Percentiles rank a stretch among this genome's conserved stretches.
phyloP scores from a whole-genome alignment of 108 stramenopile genomes.

The Cyclotella distinguenda region DNA sequence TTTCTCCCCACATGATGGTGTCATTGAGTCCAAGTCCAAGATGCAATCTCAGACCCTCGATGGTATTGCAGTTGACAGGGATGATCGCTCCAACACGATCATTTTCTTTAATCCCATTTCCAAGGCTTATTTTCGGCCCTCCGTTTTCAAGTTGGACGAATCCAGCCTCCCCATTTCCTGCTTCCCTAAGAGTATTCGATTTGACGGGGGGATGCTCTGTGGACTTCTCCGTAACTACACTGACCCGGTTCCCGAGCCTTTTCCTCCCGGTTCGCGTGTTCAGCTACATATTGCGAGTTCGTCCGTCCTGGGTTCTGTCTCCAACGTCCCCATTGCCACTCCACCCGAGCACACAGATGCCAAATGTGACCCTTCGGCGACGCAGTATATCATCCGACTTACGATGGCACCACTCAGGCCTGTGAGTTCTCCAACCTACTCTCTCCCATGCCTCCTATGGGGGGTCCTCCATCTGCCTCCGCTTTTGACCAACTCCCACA shows the following conservation, averaged over 20 bases:
- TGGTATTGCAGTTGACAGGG: conserved; percentile 16
- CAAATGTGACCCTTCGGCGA: too few relatives aligned
- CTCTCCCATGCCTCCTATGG: too few relatives aligned
- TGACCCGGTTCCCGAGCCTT: conserved; percentile 1
- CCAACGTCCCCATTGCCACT: neutral
- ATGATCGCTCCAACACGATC: conserved; percentile 12
- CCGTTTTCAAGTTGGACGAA: conserved; percentile 7
- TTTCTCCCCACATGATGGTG: conserved; percentile 11
- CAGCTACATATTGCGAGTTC: neutral
- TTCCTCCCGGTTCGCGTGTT: conserved; percentile 9
- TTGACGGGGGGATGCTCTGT: conserved; percentile 8
- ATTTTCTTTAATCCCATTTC: conserved; percentile 18
- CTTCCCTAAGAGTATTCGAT: neutral
- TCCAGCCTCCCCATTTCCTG: neutral
- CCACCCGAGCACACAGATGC: neutral
- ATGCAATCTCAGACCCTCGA: conserved; percentile 12
- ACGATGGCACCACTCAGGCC: too few relatives aligned
- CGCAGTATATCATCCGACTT: too few relatives aligned
- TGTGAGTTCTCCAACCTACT: too few relatives aligned
- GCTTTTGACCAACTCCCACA: too few relatives aligned
- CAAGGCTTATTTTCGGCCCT: neutral
- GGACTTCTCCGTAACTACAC: conserved; percentile 2
- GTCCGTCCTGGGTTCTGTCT: neutral
- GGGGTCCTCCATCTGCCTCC: too few relatives aligned
- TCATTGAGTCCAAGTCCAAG: neutral